Base-by-base conservation (phyloP, 2,329 filamentous ascomycete species). In the Aspergillus puulaauensis region DNA sequence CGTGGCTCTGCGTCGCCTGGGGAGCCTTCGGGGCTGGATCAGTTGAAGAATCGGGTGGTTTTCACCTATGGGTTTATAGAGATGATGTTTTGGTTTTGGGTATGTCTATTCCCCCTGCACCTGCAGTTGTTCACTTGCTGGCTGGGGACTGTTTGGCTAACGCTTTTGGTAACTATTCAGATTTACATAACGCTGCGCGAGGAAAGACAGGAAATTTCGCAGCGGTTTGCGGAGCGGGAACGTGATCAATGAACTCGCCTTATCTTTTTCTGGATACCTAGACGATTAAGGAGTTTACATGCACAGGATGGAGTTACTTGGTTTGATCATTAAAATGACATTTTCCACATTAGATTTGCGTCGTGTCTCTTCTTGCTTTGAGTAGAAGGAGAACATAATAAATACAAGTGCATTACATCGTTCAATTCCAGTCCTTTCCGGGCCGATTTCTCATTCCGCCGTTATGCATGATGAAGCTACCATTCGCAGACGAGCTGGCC, bases 1-100 rank as follows among this genome's bases (percentile, higher is more conserved):
- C 35, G 14, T 46, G 44, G 24, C 14, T 17, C 41, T 39, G 17
- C 24, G 11, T 33, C 39, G 37, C 21, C 27, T 12, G 43, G 21
- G 35, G 57, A 33, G 12, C 52, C 37, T 27, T 58, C 61, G 19
- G 68, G 81, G 71, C 80, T 85, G 50, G 88, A 92, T 61, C 83
- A 84, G 23, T 75, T 96, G 66, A 91, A 93, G 78, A 96, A 96
- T 71, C 85, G 91, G 51, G 79, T 96, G 41, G 85, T 96, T 41
- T 96, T 97, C 71, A 87, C 89, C 0, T 95, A 91, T 75, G 86
- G 86, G 8, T 95, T 96, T 68, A 70, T 96, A 69, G 93, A 97
- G 79, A 85, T 91, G 72, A 80, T 91, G 64, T 83, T 84, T 60
- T 96, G 92, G 91, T 92, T 96, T 74, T 96, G 92, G 92, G 86